Percentiles rank a stretch among this genome's conserved stretches.
These are phyloP conservation scores for Bromus sterilis DNA, from an alignment of 176 grass and related monocot species.

Conservation along the genomic window DNA sequence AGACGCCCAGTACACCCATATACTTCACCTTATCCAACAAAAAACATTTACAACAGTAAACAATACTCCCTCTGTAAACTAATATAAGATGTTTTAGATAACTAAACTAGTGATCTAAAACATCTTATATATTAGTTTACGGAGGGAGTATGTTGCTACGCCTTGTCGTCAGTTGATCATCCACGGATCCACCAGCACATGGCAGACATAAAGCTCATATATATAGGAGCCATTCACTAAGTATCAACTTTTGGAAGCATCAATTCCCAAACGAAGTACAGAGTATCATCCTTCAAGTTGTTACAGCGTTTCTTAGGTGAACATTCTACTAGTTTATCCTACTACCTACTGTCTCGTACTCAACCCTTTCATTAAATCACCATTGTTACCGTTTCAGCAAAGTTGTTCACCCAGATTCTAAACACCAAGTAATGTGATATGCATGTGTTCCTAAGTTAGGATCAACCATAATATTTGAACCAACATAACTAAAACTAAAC, in stretches of 20 bases:
- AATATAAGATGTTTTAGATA: too few relatives aligned
- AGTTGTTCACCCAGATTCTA: not conserved
- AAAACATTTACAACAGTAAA: not conserved
- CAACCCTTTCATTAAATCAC: not conserved
- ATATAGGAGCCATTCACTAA: not conserved
- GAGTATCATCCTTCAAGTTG: not conserved
- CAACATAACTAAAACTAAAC: not conserved
- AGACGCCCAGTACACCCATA: not conserved
- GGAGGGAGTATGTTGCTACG: not conserved
- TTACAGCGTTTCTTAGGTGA: not conserved
- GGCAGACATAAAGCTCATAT: not conserved
- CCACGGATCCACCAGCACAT: not conserved
- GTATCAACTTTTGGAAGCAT: not conserved
- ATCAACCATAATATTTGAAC: not conserved
- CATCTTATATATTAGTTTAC: too few relatives aligned
- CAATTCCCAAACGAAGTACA: not conserved
- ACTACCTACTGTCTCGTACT: not conserved
- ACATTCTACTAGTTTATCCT: not conserved
- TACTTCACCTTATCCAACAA: not conserved
- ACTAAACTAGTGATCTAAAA: too few relatives aligned
- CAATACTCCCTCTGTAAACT: too few relatives aligned
- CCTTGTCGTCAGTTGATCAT: not conserved
- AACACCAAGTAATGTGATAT: not conserved
- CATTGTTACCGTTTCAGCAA: not conserved
- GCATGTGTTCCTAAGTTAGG: not conserved